Conservation (phyloP, 2,329 filamentous ascomycete species). For the Aspergillus glaucus region DNA sequence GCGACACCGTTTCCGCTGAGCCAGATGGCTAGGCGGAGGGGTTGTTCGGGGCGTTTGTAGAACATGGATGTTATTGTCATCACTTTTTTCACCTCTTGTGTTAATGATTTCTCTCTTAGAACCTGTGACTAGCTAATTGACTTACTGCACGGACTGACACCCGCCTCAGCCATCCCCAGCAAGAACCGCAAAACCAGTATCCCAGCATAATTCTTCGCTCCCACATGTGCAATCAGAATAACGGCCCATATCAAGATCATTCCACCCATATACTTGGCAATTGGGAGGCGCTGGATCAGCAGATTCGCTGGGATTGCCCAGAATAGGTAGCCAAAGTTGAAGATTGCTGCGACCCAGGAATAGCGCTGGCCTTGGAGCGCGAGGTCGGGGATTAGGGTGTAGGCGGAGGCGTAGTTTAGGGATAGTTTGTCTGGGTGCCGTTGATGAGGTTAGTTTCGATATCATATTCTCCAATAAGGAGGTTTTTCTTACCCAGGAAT, state of each 20-base stretch:
- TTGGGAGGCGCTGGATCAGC: constrained; percentile 37
- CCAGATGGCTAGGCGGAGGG: constrained; percentile 30
- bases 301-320: constrained; percentile 38
- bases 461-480: neutral
- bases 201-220: constrained; percentile 34
- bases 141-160: constrained; percentile 27
- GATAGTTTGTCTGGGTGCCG: constrained; percentile 20
- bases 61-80: constrained; percentile 34
- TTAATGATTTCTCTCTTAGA: neutral
- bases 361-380: constrained; percentile 38
- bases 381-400: constrained; percentile 38
- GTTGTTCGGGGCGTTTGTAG: constrained; percentile 33
- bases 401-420: constrained; percentile 34
- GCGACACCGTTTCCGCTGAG: constrained; percentile 33
- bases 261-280: constrained; percentile 37
- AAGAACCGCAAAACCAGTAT: constrained; percentile 43
- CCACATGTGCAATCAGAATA: constrained; percentile 34
- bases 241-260: constrained; percentile 40
- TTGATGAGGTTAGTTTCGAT: neutral
- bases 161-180: constrained; percentile 39
- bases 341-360: constrained; percentile 41
- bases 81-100: constrained; percentile 10
- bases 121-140: neutral
- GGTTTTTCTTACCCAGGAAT: constrained; percentile 32
- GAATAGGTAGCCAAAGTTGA: constrained; percentile 41